Evolutionary conservation across 495 filamentous ascomycete species (phyloP).

Genomic region (Collariella sp.): DNA sequence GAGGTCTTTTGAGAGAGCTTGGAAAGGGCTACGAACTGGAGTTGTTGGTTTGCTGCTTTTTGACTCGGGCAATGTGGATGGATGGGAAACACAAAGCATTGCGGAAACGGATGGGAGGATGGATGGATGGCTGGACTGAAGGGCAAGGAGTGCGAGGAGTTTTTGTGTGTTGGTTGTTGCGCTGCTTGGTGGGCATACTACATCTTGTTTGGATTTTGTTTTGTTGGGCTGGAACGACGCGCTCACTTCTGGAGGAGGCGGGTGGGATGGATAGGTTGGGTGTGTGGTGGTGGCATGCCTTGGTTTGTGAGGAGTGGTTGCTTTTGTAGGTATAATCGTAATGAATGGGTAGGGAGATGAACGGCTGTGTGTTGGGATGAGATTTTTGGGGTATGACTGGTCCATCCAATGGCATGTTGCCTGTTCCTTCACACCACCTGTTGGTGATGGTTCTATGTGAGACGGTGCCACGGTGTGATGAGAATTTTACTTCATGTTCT

Average conservation of each 20-base stretch:
- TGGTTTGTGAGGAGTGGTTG: background rate
- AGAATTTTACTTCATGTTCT: too few species aligned
- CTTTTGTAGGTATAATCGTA: slow-evolving; percentile 7
- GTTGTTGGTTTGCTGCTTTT: background rate
- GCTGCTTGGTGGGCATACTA: background rate
- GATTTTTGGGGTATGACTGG: background rate
- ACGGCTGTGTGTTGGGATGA: background rate
- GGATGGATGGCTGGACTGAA: background rate
- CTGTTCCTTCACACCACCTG: too few species aligned
- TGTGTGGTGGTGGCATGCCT: background rate
- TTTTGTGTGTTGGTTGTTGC: background rate
- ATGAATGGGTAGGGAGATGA: background rate
- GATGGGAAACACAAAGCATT: background rate
- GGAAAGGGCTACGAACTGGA: background rate
- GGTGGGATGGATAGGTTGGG: background rate
- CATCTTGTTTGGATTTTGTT: background rate
- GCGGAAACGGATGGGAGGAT: background rate
- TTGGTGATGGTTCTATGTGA: too few species aligned
- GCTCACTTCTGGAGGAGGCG: background rate
- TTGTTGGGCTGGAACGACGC: too few species aligned
- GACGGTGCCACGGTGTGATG: too few species aligned
- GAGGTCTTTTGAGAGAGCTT: background rate
- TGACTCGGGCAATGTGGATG: background rate
- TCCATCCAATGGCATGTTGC: too few species aligned
- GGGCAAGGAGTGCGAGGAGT: slow-evolving; percentile 1